phyloP scores from a whole-genome alignment of 2,329 filamentous ascomycete species.

The Colletotrichum sp. region DNA sequence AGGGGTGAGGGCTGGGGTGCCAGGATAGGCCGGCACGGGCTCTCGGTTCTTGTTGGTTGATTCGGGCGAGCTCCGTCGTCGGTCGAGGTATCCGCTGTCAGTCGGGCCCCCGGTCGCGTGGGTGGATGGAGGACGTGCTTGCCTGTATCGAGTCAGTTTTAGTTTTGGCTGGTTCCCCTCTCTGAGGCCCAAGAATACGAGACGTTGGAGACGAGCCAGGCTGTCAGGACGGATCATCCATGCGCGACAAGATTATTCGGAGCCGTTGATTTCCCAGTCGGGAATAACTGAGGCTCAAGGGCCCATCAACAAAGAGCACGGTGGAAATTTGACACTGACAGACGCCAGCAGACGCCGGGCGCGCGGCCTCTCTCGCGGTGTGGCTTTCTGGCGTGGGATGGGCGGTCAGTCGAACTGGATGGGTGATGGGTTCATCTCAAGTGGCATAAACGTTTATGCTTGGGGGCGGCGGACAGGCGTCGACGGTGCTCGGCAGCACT shows the following conservation, averaged over 20 bases:
- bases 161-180: constrained; percentile 1
- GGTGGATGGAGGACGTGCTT: constrained; percentile 1
- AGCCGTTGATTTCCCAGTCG: constrained; percentile 10
- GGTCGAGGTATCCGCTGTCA: constrained; percentile 21
- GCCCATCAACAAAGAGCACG: background rate
- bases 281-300: constrained; percentile 14
- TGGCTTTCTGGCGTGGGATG: background rate
- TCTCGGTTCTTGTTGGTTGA: constrained; percentile 12
- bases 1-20: background rate
- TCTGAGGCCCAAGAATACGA: constrained; percentile 9
- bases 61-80: constrained; percentile 18
- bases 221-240: constrained; percentile 15
- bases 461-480: background rate
- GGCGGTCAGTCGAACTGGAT: background rate
- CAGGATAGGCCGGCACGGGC: constrained; percentile 10
- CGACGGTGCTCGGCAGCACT: background rate
- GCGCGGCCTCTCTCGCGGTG: background rate
- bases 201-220: constrained; percentile 11
- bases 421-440: constrained; percentile 5
- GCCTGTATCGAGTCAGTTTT: constrained; percentile 21
- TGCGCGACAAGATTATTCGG: constrained; percentile 13
- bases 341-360: background rate
- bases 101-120: background rate
- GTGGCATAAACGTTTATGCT: constrained; percentile 6
- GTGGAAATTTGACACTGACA: background rate